Evolutionary conservation across 306 rosid species (phyloP).

Genomic region (Quercus berberidifolia): DNA sequence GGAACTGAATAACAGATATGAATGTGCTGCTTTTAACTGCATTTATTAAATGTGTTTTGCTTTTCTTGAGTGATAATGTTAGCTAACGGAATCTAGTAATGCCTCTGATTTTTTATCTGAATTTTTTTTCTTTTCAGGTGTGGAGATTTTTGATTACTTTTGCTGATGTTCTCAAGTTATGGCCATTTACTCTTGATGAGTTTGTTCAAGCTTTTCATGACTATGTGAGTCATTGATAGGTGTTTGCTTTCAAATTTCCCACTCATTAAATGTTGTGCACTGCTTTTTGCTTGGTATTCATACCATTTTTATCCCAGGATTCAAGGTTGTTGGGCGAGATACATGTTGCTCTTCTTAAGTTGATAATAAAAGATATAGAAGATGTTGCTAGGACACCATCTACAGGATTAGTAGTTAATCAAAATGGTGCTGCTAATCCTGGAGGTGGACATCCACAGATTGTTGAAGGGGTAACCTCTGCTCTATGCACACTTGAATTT

Average conservation of each 20-base stretch:
- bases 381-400: conserved; percentile 98
- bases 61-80: neutral
- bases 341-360: conserved; percentile 80
- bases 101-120: conserved; percentile 18
- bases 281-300: conserved; percentile 9
- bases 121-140: conserved; percentile 52
- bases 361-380: conserved; percentile 91
- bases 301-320: conserved; percentile 60
- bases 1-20: neutral
- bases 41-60: neutral
- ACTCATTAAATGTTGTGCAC: conserved; percentile 4
- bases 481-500: neutral
- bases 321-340: conserved; percentile 94
- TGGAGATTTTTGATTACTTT: conserved; percentile 96
- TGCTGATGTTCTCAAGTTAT: conserved; percentile 85
- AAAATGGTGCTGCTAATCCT: conserved; percentile 87
- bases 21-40: neutral
- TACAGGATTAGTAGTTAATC: conserved; percentile 76
- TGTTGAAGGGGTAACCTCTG: conserved; percentile 88
- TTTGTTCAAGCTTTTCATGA: conserved; percentile 96
- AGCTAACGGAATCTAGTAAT: conserved; percentile 9
- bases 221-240: conserved; percentile 56
- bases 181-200: conserved; percentile 98
- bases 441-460: conserved; percentile 98
- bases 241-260: conserved; percentile 21